Conservation (phyloP, 176 grass and related monocot genomes). For the Eragrostis nindensis region DNA sequence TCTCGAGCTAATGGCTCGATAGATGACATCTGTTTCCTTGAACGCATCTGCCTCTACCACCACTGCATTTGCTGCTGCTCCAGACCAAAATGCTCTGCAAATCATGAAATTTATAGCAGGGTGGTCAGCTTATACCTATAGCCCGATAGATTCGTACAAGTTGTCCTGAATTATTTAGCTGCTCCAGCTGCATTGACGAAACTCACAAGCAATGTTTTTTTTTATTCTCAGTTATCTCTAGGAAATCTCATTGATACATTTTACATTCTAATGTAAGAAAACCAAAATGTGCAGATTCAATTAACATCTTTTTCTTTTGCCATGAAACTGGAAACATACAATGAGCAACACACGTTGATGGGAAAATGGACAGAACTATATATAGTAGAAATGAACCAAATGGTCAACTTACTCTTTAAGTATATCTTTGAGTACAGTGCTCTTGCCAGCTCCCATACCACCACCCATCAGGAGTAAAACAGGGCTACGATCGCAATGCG, state of each 20-base stretch:
- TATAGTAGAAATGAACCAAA: neutral
- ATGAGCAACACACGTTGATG: neutral
- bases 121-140: conserved; percentile 8
- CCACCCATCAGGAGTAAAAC: conserved; percentile 93
- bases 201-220: neutral
- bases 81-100: conserved; percentile 83
- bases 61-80: conserved; percentile 70
- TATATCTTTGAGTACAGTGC: conserved; percentile 92
- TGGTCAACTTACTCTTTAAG: conserved; percentile 72
- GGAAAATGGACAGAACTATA: neutral
- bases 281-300: neutral
- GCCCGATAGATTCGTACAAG: neutral
- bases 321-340: neutral
- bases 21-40: conserved; percentile 87
- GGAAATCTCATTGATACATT: neutral
- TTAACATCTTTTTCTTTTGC: neutral
- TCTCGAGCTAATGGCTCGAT: conserved; percentile 84
- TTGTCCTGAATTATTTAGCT: conserved; percentile 8
- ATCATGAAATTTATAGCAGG: conserved; percentile 24
- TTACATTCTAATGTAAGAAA: neutral
- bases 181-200: neutral
- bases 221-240: neutral
- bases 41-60: conserved; percentile 95
- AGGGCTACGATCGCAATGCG: conserved; percentile 75
- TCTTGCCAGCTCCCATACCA: conserved; percentile 98